Percentiles rank a stretch among this genome's conserved stretches.
Evolutionary conservation across 2,329 filamentous ascomycete species (phyloP).

Genomic region (Nigrospora osmanthi): DNA sequence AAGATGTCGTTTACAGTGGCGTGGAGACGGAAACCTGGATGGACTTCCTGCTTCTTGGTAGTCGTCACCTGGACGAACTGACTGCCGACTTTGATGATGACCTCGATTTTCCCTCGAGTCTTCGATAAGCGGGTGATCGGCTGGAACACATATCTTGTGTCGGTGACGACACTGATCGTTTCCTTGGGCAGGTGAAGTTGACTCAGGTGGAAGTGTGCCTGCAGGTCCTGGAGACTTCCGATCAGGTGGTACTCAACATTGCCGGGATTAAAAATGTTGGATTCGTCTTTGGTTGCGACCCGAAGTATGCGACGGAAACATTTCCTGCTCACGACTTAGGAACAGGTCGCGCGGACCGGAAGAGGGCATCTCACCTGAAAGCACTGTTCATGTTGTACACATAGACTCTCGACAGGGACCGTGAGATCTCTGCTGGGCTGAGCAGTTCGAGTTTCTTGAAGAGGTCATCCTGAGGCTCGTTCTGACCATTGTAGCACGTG

Average conservation of each 20-base stretch:
- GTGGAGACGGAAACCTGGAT: slow-evolving; percentile 52
- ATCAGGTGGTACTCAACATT: slow-evolving; percentile 61
- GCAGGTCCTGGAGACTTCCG: slow-evolving; percentile 57
- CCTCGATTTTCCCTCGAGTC: slow-evolving; percentile 63
- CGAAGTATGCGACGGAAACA: slow-evolving; percentile 57
- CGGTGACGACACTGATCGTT: slow-evolving; percentile 60
- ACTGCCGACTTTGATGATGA: slow-evolving; percentile 59
- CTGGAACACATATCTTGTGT: slow-evolving; percentile 58
- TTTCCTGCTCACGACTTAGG: slow-evolving; percentile 32
- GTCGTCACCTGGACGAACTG: slow-evolving; percentile 66
- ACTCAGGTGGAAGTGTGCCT: slow-evolving; percentile 58
- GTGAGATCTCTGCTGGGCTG: slow-evolving; percentile 52
- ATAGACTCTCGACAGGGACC: slow-evolving; percentile 53
- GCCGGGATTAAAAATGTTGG: slow-evolving; percentile 52
- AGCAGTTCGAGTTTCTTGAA: slow-evolving; percentile 57
- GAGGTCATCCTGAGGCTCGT: slow-evolving; percentile 57
- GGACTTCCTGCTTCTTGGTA: slow-evolving; percentile 59
- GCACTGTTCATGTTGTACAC: slow-evolving; percentile 69
- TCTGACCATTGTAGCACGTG: slow-evolving; percentile 62
- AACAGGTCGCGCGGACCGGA: not conserved
- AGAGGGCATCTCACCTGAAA: slow-evolving; percentile 38
- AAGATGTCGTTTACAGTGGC: slow-evolving; percentile 65
- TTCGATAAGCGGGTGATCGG: slow-evolving; percentile 59
- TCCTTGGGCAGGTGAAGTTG: slow-evolving; percentile 62
- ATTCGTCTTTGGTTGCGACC: slow-evolving; percentile 52